Evolutionary conservation across 495 filamentous ascomycete genomes (phyloP).

Genomic region (Aspergillus coremiiformis): DNA sequence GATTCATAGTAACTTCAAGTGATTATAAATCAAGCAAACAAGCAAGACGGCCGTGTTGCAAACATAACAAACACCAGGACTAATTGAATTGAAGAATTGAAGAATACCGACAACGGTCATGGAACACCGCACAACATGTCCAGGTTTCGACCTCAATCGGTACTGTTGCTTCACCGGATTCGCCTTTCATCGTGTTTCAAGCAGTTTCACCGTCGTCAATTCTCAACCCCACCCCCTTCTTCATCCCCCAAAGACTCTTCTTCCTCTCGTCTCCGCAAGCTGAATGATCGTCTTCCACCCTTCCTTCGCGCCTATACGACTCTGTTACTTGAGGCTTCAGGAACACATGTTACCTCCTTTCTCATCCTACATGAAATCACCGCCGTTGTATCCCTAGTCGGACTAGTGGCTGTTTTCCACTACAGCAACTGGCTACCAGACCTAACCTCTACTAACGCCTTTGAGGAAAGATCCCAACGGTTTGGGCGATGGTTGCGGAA

Average conservation of each 20-base stretch:
- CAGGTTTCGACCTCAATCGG: conserved; percentile 3
- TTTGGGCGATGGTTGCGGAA: conserved; percentile 52
- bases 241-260: conserved; percentile 26
- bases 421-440: conserved; percentile 58
- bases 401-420: conserved; percentile 70
- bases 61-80: conserved; percentile 14
- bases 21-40: no score
- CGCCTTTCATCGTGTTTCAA: conserved; percentile 9
- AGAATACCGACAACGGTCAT: no score
- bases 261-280: conserved; percentile 45
- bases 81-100: no score
- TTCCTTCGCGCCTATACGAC: conserved; percentile 60
- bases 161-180: conserved; percentile 15
- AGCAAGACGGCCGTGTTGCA: no score
- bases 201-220: conserved; percentile 10
- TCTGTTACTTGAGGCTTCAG: conserved; percentile 63
- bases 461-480: conserved; percentile 46
- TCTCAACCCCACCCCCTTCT: conserved; percentile 24
- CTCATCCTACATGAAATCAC: conserved; percentile 88
- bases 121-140: neutral
- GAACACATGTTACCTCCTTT: conserved; percentile 80
- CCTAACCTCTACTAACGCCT: conserved; percentile 41
- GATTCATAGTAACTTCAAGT: neutral
- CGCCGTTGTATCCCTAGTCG: conserved; percentile 70
- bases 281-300: conserved; percentile 51